Evolutionary conservation across 179 eudicot genomes (phyloP).

Genomic region (Gypsophila paniculata): DNA sequence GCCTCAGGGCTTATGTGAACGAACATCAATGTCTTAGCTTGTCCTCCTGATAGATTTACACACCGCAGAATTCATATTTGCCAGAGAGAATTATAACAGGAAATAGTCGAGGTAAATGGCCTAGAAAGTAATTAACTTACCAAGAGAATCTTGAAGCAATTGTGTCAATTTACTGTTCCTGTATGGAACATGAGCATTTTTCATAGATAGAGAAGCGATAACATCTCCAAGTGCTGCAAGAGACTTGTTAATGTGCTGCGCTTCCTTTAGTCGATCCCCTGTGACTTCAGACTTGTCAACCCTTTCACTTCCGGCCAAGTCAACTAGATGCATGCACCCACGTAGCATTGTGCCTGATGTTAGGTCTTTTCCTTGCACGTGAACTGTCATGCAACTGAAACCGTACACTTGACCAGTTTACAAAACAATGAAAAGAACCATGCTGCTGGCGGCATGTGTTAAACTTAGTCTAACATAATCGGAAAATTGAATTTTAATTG

Average conservation of each 20-base stretch:
- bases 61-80: background rate
- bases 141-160: constrained; percentile 93
- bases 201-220: constrained; percentile 80
- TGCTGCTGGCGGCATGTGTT: background rate
- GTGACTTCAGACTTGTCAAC: constrained; percentile 95
- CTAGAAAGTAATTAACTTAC: constrained; percentile 32
- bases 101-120: background rate
- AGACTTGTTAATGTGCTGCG: constrained; percentile 88
- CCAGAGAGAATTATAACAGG: background rate
- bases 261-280: constrained; percentile 97
- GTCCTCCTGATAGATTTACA: constrained; percentile 57
- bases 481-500: constrained; percentile 12
- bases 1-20: constrained; percentile 95
- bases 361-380: constrained; percentile 93
- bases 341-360: constrained; percentile 75
- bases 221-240: constrained; percentile 98
- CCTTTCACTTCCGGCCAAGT: constrained; percentile 98
- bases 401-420: constrained; percentile 10
- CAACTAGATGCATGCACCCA: constrained; percentile 98
- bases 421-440: background rate
- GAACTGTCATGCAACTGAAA: constrained; percentile 92
- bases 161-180: constrained; percentile 97
- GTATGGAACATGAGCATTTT: constrained; percentile 87
- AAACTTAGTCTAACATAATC: background rate
- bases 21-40: constrained; percentile 96